Evolutionary conservation across 805 yeast species (phyloP), one percentile per base, ranked within the genome.

Genomic region (Wickerhamiella azymoides): DNA sequence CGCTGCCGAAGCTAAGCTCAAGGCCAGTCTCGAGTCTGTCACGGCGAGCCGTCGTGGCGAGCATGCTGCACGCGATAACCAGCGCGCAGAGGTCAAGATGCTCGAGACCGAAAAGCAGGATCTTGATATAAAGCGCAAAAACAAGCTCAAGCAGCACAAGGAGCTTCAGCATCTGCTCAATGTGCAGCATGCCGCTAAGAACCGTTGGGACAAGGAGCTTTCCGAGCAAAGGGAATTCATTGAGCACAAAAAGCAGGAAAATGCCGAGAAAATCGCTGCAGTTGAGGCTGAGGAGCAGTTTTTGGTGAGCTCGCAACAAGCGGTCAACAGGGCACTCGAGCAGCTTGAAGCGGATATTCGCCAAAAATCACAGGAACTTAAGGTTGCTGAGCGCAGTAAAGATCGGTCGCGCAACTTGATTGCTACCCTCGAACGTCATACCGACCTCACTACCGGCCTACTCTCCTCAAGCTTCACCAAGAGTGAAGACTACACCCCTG

Each of bases 41-140:
- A 62, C 61, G 18, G 47, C 54, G 18, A 50, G 57, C 24, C 56
- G 60, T 18, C 49, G 47, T 8, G 62, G 59, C 21, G 68, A 64
- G 45, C 53, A 47, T 16, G 53, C 52, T 21, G 45, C 33, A n/a
- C 54, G 65, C 10, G 43, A 61, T 8, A 62, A 55, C 38, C 49
- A 63, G n/a, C 52, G 64, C 17, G 49, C 61, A 0, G 70, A 67
- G 42, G 57, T 57, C 32, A 63, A 63, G 46, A 38, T 56, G 0
- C 53, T 65, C 16, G 70, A 66, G 40, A 66, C 63, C 24, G 51
- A 60, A 7, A 60, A 61, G 43, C 61, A 66, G 7, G 52, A 54
- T 14, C 53, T 65, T 13, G 70, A 66, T 30, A 54, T 59, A 13
- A 65, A 62, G 40, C 53, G 58, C 21, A 40, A 59, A 6, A 62